phyloP scores from a whole-genome alignment of 805 yeast species.

The Kazachstania africana region DNA sequence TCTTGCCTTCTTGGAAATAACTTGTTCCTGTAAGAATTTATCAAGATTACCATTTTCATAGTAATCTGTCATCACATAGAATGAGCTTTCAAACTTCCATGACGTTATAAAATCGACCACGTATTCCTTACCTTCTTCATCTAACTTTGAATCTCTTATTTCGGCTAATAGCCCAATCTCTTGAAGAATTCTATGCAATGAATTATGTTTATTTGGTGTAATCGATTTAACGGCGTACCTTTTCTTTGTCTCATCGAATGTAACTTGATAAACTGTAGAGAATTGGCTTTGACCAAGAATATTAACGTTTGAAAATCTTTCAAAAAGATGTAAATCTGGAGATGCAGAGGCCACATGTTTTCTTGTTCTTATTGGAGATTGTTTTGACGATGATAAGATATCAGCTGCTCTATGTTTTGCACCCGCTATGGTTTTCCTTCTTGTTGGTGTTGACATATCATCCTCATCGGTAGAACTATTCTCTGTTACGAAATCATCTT shows the following conservation, averaged over 20 bases:
- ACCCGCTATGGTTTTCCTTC: constrained; percentile 11
- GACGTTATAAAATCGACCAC: constrained; percentile 70
- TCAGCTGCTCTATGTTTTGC: constrained; percentile 3
- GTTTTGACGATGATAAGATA: constrained; percentile 2
- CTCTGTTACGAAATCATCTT: too few species aligned
- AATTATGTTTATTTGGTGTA: constrained; percentile 33
- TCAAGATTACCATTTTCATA: constrained; percentile 91
- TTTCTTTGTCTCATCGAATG: constrained; percentile 42
- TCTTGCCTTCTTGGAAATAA: constrained; percentile 40
- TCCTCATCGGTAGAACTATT: constrained; percentile 1
- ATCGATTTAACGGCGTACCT: constrained; percentile 82
- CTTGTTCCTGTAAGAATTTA: constrained; percentile 68
- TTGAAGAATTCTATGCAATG: constrained; percentile 18
- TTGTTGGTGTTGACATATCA: constrained; percentile 14
- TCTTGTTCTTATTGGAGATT: neutral
- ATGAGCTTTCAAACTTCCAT: constrained; percentile 68
- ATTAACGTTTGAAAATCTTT: constrained; percentile 49
- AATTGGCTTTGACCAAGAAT: constrained; percentile 81
- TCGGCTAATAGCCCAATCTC: constrained; percentile 22
- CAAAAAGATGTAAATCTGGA: constrained; percentile 31
- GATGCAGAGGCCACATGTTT: constrained; percentile 5
- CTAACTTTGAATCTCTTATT: constrained; percentile 27
- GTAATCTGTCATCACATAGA: constrained; percentile 87
- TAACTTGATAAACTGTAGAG: constrained; percentile 75
- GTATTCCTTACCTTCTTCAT: constrained; percentile 53